phyloP scores from a whole-genome alignment of 768 basidiomycete genomes.

The Trametopsis cervina region DNA sequence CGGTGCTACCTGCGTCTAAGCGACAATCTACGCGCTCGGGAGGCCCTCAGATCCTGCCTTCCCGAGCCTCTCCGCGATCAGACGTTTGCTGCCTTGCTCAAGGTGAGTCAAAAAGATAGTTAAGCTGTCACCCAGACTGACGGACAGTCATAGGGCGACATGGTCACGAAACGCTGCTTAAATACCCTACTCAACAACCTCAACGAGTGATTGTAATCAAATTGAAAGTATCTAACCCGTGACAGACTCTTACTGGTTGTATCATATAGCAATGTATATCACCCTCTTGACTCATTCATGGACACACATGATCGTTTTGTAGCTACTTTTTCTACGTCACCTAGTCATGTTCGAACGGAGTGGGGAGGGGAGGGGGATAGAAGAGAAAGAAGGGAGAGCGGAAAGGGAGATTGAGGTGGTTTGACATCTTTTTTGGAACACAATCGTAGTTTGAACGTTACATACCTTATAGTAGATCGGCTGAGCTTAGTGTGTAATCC shows the following conservation, averaged over 20 bases:
- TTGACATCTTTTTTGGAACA: no score
- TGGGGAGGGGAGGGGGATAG: no score
- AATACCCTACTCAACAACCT: slow-evolving; percentile 87
- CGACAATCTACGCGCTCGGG: slow-evolving; percentile 93
- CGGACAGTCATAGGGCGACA: slow-evolving; percentile 62
- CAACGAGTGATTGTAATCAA: slow-evolving; percentile 39
- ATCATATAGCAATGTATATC: not conserved
- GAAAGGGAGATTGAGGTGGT: no score
- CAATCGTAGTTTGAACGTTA: no score
- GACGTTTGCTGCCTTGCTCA: slow-evolving; percentile 86
- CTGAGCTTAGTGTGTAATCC: no score
- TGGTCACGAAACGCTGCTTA: slow-evolving; percentile 95
- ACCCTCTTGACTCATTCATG: not conserved
- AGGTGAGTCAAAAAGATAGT: slow-evolving; percentile 42
- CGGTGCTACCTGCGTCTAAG: slow-evolving; percentile 93
- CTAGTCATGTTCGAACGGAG: no score
- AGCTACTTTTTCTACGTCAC: not conserved
- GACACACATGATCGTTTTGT: not conserved
- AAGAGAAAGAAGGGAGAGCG: no score
- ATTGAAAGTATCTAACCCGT: not conserved
- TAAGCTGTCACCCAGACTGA: not conserved
- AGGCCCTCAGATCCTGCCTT: slow-evolving; percentile 90
- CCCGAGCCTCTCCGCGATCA: slow-evolving; percentile 93
- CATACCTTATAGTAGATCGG: no score
- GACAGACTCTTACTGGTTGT: not conserved